Conservation (phyloP, 306 rosid species). For the Spatholobus suberectus region DNA sequence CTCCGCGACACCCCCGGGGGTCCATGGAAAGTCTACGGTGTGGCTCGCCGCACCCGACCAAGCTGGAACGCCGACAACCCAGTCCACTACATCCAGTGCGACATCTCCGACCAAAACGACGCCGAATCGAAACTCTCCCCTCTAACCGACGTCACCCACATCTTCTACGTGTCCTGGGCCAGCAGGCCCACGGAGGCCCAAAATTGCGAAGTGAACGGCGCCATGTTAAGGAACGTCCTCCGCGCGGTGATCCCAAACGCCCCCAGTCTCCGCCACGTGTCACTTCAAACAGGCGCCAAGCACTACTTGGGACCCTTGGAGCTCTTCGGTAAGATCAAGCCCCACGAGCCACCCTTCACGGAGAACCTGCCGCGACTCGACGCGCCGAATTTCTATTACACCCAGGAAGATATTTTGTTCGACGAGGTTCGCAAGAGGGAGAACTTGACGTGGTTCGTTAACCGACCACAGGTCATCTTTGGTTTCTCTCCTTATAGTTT, state of each 20-base stretch:
- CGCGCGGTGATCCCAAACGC: slow-evolving; percentile 59
- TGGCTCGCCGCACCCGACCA: slow-evolving; percentile 73
- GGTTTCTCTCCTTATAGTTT: slow-evolving; percentile 75
- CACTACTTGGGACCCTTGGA: slow-evolving; percentile 67
- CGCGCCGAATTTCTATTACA: slow-evolving; percentile 62
- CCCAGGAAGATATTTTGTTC: slow-evolving; percentile 57
- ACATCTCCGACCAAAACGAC: slow-evolving; percentile 55
- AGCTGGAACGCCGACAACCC: slow-evolving; percentile 62
- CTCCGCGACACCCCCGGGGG: slow-evolving; percentile 69
- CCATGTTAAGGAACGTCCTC: slow-evolving; percentile 64
- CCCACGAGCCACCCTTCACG: slow-evolving; percentile 67
- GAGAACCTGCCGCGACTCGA: slow-evolving; percentile 67
- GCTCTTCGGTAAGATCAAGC: slow-evolving; percentile 17
- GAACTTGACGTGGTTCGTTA: slow-evolving; percentile 66
- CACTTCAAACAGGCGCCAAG: slow-evolving; percentile 71
- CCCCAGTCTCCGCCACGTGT: slow-evolving; percentile 63
- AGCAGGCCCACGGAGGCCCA: slow-evolving; percentile 58
- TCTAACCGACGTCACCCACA: slow-evolving; percentile 64
- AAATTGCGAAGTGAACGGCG: slow-evolving; percentile 58
- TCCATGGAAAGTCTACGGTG: slow-evolving; percentile 82
- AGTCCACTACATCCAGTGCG: slow-evolving; percentile 68
- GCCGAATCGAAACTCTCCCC: slow-evolving; percentile 56
- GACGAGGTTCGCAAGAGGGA: slow-evolving; percentile 49
- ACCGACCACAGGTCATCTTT: slow-evolving; percentile 58
- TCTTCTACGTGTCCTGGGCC: slow-evolving; percentile 72